Percentiles rank a stretch among this genome's conserved stretches.
phyloP scores from a whole-genome alignment of 306 rosid species.

The Fragaria iinumae region DNA sequence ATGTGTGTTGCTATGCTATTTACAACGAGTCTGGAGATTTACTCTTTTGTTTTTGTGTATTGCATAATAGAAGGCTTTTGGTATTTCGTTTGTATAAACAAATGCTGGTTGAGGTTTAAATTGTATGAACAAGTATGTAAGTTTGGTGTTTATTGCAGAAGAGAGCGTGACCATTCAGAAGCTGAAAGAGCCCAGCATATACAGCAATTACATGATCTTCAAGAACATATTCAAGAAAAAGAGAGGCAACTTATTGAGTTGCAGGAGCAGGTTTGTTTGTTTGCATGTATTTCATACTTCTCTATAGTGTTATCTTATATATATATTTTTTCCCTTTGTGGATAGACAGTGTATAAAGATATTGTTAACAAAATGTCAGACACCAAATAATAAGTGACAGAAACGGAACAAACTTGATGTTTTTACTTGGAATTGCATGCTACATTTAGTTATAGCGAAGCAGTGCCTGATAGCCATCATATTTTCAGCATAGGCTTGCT shows the following conservation, averaged over 20 bases:
- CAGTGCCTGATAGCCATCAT: constrained; percentile 26
- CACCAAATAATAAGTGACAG: not conserved
- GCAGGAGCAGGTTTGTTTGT: constrained; percentile 75
- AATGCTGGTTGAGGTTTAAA: constrained; percentile 15
- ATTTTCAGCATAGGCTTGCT: constrained; percentile 86
- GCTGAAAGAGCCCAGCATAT: constrained; percentile 95
- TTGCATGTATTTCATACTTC: constrained; percentile 5
- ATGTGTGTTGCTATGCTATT: not conserved
- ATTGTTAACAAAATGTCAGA: not conserved
- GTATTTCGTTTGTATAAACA: not conserved
- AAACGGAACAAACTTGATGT: not conserved
- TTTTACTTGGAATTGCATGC: constrained; percentile 10
- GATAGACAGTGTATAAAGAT: constrained; percentile 3
- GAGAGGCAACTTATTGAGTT: constrained; percentile 87
- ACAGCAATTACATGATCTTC: constrained; percentile 81
- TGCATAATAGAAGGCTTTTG: not conserved
- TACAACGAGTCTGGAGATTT: not conserved
- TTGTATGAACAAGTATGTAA: constrained; percentile 4
- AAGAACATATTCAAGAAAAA: constrained; percentile 91
- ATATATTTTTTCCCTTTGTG: not conserved
- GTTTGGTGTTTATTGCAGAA: constrained; percentile 48
- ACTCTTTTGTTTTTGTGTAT: not conserved
- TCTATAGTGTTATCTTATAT: not conserved
- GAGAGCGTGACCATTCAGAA: constrained; percentile 93
- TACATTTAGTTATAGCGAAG: constrained; percentile 1